These are phyloP conservation scores for Wickerhamiella sorbophila DNA, from an alignment of 805 yeast genomes.

Conservation along the genomic window DNA sequence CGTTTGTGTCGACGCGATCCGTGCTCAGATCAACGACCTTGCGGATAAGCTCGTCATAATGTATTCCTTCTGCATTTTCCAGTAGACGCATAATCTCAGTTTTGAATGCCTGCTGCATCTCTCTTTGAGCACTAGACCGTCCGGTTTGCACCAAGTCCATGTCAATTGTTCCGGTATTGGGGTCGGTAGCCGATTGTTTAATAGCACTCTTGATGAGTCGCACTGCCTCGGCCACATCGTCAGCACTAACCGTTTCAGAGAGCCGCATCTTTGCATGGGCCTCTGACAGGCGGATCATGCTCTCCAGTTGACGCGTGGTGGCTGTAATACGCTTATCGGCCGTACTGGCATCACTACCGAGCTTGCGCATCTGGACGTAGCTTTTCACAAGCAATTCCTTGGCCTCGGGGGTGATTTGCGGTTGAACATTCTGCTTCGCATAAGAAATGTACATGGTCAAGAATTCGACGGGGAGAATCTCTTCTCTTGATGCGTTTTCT, in stretches of 20 bases:
- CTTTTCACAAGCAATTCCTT: constrained; percentile 72
- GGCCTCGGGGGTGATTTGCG: constrained; percentile 68
- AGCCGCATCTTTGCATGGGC: constrained; percentile 97
- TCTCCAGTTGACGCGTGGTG: constrained; percentile 91
- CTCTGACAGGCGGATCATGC: constrained; percentile 86
- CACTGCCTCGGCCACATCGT: constrained; percentile 87
- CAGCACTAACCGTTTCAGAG: constrained; percentile 50
- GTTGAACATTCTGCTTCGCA: constrained; percentile 74
- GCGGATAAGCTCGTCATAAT: constrained; percentile 14
- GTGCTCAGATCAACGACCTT: constrained; percentile 13
- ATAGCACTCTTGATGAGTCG: constrained; percentile 86
- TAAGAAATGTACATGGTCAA: constrained; percentile 82
- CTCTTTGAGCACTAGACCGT: constrained; percentile 61
- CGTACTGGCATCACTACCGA: constrained; percentile 81
- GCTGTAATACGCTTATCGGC: constrained; percentile 91
- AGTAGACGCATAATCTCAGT: constrained; percentile 11
- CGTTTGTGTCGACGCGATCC: constrained; percentile 13
- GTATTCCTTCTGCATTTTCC: constrained; percentile 8
- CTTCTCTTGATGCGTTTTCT: constrained; percentile 49
- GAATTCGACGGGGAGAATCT: constrained; percentile 72
- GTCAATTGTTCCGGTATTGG: constrained; percentile 89
- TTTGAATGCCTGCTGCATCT: constrained; percentile 12
- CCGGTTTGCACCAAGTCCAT: constrained; percentile 97
- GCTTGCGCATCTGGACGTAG: constrained; percentile 84
- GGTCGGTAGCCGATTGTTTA: constrained; percentile 97